A percentile compares a stretch with the other conserved stretches of the same genome.
These are phyloP conservation scores for Hirschioporus abietinus DNA, from an alignment of 768 basidiomycete species.

Conservation along the genomic window DNA sequence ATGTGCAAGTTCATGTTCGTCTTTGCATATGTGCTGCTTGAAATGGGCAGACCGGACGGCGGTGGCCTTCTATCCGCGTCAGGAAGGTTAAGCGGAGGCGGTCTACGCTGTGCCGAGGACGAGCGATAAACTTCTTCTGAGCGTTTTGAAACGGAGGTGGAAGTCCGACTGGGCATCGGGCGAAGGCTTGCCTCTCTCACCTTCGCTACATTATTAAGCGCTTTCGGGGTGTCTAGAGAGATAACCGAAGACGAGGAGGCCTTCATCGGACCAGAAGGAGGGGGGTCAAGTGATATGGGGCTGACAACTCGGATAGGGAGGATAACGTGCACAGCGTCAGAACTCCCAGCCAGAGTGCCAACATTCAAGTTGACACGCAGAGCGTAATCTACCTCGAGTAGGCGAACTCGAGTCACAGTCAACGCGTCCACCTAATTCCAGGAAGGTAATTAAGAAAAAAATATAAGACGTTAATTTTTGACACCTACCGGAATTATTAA, in stretches of 20 bases:
- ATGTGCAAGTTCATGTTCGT: background rate
- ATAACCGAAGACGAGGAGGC: background rate
- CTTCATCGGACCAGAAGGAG: slow-evolving; percentile 34
- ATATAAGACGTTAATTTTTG: background rate
- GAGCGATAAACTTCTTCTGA: background rate
- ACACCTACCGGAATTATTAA: slow-evolving; percentile 68
- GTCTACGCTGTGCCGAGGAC: background rate
- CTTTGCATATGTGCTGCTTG: background rate
- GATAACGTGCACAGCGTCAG: slow-evolving; percentile 57
- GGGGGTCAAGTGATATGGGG: slow-evolving; percentile 83
- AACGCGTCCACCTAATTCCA: slow-evolving; percentile 56
- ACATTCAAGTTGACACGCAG: slow-evolving; percentile 60
- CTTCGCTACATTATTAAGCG: background rate
- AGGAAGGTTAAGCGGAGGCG: background rate
- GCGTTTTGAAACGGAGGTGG: background rate
- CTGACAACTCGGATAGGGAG: slow-evolving; percentile 77
- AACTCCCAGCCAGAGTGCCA: slow-evolving; percentile 40
- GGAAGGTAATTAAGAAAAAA: slow-evolving; percentile 4
- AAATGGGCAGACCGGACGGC: background rate
- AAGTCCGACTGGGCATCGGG: background rate
- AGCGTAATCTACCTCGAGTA: slow-evolving; percentile 74
- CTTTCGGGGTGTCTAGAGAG: background rate
- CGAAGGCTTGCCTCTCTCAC: background rate
- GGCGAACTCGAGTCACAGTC: slow-evolving; percentile 57
- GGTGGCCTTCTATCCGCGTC: no score